Conservation (phyloP, 495 filamentous ascomycete genomes). For the Collariella sp. region DNA sequence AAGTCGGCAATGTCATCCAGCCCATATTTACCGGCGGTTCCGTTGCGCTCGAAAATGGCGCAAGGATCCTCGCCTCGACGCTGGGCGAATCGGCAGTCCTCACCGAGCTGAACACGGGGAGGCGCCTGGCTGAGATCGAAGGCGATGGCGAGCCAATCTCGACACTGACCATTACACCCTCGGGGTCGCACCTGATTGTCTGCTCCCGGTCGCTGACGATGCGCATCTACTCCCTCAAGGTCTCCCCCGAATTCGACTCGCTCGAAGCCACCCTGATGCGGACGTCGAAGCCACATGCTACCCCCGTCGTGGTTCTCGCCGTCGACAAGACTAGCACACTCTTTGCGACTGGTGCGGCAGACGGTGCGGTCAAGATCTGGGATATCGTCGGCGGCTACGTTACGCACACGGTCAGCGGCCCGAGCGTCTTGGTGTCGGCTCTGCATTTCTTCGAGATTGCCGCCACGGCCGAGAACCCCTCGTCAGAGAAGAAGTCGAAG, state of each 20-base stretch:
- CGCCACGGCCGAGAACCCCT: constrained; percentile 26
- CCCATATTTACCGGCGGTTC: constrained; percentile 91
- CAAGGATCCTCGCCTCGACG: constrained; percentile 75
- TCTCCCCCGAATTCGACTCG: constrained; percentile 42
- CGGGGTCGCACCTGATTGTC: constrained; percentile 74
- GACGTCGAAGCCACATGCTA: constrained; percentile 80
- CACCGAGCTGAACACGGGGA: constrained; percentile 75
- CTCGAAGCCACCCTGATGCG: constrained; percentile 62
- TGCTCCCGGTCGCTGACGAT: constrained; percentile 92
- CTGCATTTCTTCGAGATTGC: constrained; percentile 81
- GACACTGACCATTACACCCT: constrained; percentile 76
- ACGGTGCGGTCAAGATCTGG: constrained; percentile 92
- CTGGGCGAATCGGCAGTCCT: constrained; percentile 82
- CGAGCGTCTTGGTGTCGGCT: constrained; percentile 81
- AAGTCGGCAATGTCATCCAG: constrained; percentile 68
- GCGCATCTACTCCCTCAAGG: constrained; percentile 73
- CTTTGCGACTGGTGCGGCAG: constrained; percentile 82
- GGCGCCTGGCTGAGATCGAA: constrained; percentile 76
- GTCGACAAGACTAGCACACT: constrained; percentile 82
- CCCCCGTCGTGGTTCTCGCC: constrained; percentile 75
- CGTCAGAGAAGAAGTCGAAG: constrained; percentile 20
- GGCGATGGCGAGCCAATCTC: constrained; percentile 93
- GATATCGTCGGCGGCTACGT: constrained; percentile 85
- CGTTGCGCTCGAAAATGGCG: constrained; percentile 72
- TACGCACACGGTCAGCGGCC: constrained; percentile 91